Evolutionary conservation across 1,284 basidiomycete species (phyloP).

Genomic region (Athelia sp.): DNA sequence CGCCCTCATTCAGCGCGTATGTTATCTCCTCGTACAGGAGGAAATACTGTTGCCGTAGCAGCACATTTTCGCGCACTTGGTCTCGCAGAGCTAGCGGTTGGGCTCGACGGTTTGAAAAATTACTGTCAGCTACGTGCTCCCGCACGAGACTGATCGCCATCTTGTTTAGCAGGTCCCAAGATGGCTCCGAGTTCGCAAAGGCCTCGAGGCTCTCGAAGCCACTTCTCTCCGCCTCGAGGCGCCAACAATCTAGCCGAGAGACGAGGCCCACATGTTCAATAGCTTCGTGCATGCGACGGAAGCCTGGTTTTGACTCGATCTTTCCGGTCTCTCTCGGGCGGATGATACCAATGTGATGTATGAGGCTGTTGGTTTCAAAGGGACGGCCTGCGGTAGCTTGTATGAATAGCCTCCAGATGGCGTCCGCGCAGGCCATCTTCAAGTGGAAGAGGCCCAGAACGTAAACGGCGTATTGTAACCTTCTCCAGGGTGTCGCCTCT

Average conservation of each 20-base stretch:
- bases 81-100: conserved; percentile 16
- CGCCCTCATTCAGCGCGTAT: conserved; percentile 27
- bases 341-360: conserved; percentile 1
- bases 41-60: conserved; percentile 21
- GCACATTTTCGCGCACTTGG: conserved; percentile 22
- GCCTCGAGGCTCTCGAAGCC: conserved; percentile 10
- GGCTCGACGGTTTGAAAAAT: background rate
- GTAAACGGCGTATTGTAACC: conserved; percentile 24
- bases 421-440: conserved; percentile 33
- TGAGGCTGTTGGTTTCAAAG: conserved; percentile 3
- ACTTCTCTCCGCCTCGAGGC: conserved; percentile 6
- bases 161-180: conserved; percentile 10
- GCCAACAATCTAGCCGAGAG: conserved; percentile 19
- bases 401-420: conserved; percentile 27
- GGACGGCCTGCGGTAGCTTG: no score
- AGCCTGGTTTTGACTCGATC: conserved; percentile 6
- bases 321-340: conserved; percentile 3
- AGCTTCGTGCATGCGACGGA: conserved; percentile 1
- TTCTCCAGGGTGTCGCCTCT: conserved; percentile 17
- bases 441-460: conserved; percentile 32
- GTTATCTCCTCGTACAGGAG: conserved; percentile 28
- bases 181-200: conserved; percentile 18
- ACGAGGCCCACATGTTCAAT: background rate
- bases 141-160: conserved; percentile 13
- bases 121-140: conserved; percentile 13